These are phyloP conservation scores for Cicer yamashitae DNA, from an alignment of 306 rosid genomes.

Conservation along the genomic window DNA sequence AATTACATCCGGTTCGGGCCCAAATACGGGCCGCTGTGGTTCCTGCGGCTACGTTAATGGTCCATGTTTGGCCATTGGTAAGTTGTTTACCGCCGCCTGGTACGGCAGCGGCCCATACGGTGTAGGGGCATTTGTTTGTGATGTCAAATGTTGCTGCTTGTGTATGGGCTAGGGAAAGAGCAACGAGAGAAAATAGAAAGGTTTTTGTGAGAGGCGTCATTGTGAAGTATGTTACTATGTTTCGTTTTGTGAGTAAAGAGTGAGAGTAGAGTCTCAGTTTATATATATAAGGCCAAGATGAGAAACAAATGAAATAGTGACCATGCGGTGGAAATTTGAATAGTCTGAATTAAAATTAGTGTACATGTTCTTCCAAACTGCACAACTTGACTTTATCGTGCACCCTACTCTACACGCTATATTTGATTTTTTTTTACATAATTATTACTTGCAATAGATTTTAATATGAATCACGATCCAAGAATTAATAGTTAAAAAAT, in stretches of 20 bases:
- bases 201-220: neutral
- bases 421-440: too few relatives aligned
- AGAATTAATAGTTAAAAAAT: too few relatives aligned
- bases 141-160: constrained; percentile 48
- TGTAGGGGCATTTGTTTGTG: constrained; percentile 51
- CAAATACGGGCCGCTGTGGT: constrained; percentile 54
- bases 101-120: constrained; percentile 60
- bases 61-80: constrained; percentile 39
- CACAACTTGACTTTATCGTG: too few relatives aligned
- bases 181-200: neutral
- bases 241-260: neutral
- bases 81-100: constrained; percentile 54
- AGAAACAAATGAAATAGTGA: too few relatives aligned
- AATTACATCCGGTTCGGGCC: constrained; percentile 66
- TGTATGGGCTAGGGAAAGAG: neutral
- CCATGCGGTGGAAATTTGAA: too few relatives aligned
- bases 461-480: too few relatives aligned
- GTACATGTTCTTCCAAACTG: too few relatives aligned
- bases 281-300: neutral
- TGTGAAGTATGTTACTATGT: too few relatives aligned
- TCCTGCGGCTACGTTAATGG: constrained; percentile 41
- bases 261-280: neutral
- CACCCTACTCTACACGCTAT: too few relatives aligned
- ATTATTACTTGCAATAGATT: too few relatives aligned
- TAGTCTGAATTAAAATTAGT: too few relatives aligned